Conservation (phyloP, 2,329 filamentous ascomycete species). For the Akanthomyces lecanii region DNA sequence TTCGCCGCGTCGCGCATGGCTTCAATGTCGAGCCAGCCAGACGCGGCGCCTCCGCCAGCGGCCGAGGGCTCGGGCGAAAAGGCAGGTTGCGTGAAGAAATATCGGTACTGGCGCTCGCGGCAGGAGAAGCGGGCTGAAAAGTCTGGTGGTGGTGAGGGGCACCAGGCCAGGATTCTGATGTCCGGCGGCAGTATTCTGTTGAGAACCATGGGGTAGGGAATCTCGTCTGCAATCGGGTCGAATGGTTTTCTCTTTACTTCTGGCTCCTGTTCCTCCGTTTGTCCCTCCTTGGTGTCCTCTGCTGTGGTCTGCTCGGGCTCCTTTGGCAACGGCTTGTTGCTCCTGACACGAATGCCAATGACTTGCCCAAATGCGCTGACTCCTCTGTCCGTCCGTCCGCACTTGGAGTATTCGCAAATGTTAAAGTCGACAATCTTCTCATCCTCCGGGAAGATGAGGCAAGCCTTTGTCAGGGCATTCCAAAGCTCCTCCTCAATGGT, state of each 20-base stretch:
- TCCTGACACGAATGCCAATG: constrained; percentile 76
- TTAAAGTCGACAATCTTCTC: constrained; percentile 69
- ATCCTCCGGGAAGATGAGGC: constrained; percentile 71
- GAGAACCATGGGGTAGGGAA: constrained; percentile 76
- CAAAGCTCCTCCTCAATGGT: constrained; percentile 92
- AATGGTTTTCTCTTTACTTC: constrained; percentile 27
- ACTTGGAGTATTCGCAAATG: constrained; percentile 88
- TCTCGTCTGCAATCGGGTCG: constrained; percentile 74
- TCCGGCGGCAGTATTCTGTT: constrained; percentile 86
- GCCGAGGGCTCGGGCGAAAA: constrained; percentile 58
- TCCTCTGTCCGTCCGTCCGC: constrained; percentile 85
- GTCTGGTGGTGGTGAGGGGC: constrained; percentile 68
- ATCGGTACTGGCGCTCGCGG: constrained; percentile 84
- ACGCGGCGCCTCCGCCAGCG: constrained; percentile 31
- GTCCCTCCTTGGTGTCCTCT: constrained; percentile 10
- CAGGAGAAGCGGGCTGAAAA: constrained; percentile 95
- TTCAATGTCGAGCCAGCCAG: constrained; percentile 81
- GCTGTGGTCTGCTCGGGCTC: constrained; percentile 14
- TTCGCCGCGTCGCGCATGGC: constrained; percentile 81
- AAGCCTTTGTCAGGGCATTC: constrained; percentile 79
- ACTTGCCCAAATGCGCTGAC: constrained; percentile 98
- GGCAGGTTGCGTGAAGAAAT: constrained; percentile 95
- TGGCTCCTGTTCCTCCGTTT: constrained; percentile 24
- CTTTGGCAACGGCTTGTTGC: constrained; percentile 60
- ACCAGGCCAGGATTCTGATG: constrained; percentile 91